Evolutionary conservation across 805 yeast species (phyloP).

Genomic region (Torulaspora gathmanii): DNA sequence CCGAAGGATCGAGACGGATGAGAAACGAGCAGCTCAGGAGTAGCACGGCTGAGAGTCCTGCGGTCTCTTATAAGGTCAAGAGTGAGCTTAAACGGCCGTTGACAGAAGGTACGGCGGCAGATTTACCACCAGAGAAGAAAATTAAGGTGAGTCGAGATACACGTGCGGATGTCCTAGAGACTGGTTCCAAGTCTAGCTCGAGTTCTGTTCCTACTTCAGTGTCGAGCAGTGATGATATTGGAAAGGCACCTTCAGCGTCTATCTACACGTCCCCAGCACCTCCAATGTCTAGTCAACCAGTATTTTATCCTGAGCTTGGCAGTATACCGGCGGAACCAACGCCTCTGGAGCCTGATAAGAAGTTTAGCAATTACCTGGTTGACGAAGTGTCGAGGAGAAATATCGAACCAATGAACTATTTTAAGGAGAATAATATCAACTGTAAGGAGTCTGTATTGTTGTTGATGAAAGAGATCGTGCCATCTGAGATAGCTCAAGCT

Average conservation of each 20-base stretch:
- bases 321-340: slow-evolving; percentile 20
- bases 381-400: slow-evolving; percentile 22
- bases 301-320: slow-evolving; percentile 10
- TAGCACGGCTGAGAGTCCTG: not conserved
- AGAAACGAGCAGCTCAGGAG: not conserved
- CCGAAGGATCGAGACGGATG: not conserved
- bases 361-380: slow-evolving; percentile 9
- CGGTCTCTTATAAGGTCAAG: not conserved
- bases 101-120: not conserved
- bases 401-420: slow-evolving; percentile 23
- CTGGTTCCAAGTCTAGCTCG: not conserved
- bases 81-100: slow-evolving; percentile 3
- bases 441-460: slow-evolving; percentile 43
- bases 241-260: slow-evolving; percentile 4
- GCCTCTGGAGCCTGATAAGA: slow-evolving; percentile 13
- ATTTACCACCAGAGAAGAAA: not conserved
- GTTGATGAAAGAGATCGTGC: slow-evolving; percentile 47
- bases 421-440: slow-evolving; percentile 38
- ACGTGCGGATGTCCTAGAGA: not conserved
- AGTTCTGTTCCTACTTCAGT: slow-evolving; percentile 1
- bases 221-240: slow-evolving; percentile 1
- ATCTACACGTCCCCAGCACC: slow-evolving; percentile 10
- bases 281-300: slow-evolving; percentile 6
- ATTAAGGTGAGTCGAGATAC: slow-evolving; percentile 3
- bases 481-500: slow-evolving; percentile 52